These are phyloP conservation scores for Stagonosporopsis vannaccii DNA, from an alignment of 2,329 filamentous ascomycete species.

Conservation along the genomic window DNA sequence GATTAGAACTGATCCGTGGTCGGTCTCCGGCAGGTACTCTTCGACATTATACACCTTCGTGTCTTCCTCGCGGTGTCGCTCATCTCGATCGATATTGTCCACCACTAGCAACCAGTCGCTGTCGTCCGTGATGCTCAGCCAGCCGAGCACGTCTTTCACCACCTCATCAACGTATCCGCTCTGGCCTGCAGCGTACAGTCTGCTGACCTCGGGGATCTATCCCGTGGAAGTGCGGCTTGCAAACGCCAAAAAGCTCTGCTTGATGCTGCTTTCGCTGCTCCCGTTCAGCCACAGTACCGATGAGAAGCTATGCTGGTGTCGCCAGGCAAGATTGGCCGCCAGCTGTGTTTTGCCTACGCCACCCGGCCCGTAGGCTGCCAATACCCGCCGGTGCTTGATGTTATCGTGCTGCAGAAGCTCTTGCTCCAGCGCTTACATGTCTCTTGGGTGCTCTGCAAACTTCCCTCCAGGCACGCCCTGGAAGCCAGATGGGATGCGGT, in stretches of 20 bases:
- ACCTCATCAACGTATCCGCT: slow-evolving; percentile 14
- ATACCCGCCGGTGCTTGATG: slow-evolving; percentile 2
- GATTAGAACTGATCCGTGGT: slow-evolving; percentile 32
- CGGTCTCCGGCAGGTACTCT: slow-evolving; percentile 23
- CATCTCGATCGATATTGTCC: slow-evolving; percentile 31
- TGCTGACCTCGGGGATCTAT: slow-evolving; percentile 16
- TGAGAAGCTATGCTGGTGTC: not conserved
- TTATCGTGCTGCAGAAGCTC: slow-evolving; percentile 7
- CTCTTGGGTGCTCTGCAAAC: slow-evolving; percentile 21
- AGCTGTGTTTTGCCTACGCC: slow-evolving; percentile 20
- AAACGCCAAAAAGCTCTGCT: slow-evolving; percentile 19
- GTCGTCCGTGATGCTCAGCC: slow-evolving; percentile 25
- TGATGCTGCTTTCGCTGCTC: slow-evolving; percentile 18
- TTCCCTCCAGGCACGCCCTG: slow-evolving; percentile 11
- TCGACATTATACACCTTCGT: slow-evolving; percentile 25
- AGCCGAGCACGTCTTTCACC: slow-evolving; percentile 20
- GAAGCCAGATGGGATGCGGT: not conserved
- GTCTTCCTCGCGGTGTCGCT: slow-evolving; percentile 8
- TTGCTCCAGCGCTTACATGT: slow-evolving; percentile 21
- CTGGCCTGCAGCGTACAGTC: not conserved
- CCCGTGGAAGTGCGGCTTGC: slow-evolving; percentile 19
- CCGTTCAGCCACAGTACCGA: slow-evolving; percentile 12
- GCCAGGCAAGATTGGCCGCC: not conserved
- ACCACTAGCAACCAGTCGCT: slow-evolving; percentile 29
- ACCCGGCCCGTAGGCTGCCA: slow-evolving; percentile 24